A percentile compares a stretch with the other conserved stretches of the same genome.
phyloP scores from a whole-genome alignment of 768 basidiomycete species.

The Kockovaella imperatae region DNA sequence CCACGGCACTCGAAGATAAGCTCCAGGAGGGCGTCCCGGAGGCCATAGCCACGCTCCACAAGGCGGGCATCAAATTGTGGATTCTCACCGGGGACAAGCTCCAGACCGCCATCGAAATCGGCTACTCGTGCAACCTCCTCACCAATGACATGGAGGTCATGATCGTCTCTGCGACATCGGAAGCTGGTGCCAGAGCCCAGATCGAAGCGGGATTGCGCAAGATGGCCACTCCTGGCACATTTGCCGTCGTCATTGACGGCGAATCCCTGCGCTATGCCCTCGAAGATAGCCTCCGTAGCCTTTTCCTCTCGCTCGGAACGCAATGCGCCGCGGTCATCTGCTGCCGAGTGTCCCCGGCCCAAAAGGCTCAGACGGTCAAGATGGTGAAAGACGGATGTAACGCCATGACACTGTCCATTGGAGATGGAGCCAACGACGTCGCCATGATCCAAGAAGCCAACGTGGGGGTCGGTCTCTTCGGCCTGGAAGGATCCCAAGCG shows the following conservation, averaged over 20 bases:
- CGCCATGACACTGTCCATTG: slow-evolving; percentile 94
- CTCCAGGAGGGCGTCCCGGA: slow-evolving; percentile 95
- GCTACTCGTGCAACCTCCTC: slow-evolving; percentile 88
- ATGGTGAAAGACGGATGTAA: slow-evolving; percentile 90
- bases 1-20: slow-evolving; percentile 95
- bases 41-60: slow-evolving; percentile 81
- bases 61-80: slow-evolving; percentile 96
- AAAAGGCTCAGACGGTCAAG: slow-evolving; percentile 95
- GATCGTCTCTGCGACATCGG: slow-evolving; percentile 81
- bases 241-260: slow-evolving; percentile 94
- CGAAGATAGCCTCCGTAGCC: slow-evolving; percentile 62
- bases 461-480: slow-evolving; percentile 86
- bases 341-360: slow-evolving; percentile 93
- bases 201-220: slow-evolving; percentile 91
- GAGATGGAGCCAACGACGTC: slow-evolving; percentile 93
- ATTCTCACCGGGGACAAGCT: slow-evolving; percentile 96
- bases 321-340: slow-evolving; percentile 98
- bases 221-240: slow-evolving; percentile 61
- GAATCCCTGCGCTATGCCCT: slow-evolving; percentile 81
- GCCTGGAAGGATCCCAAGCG: slow-evolving; percentile 92
- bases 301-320: slow-evolving; percentile 86
- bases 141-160: slow-evolving; percentile 93
- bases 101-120: slow-evolving; percentile 97
- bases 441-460: slow-evolving; percentile 99
- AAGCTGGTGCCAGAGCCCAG: slow-evolving; percentile 67